Evolutionary conservation across 768 basidiomycete genomes (phyloP), one percentile per base, ranked within the genome.

Genomic region (Hygrophoropsis aurantiaca): DNA sequence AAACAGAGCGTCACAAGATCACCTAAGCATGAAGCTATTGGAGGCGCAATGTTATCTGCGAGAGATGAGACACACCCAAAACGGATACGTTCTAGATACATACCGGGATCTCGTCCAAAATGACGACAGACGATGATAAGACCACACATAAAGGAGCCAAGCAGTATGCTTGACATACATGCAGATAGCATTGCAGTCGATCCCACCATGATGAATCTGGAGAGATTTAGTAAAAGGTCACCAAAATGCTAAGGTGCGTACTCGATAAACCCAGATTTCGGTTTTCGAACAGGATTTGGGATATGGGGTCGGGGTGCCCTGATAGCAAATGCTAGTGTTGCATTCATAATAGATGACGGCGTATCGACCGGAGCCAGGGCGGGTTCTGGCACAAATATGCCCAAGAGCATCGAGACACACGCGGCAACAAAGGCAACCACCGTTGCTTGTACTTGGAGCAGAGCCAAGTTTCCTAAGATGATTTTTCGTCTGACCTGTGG

Each of bases 381-480:
- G 1, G 62, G 61, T 11, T 65, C 61, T 5, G 83, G 82, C 1
- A 89, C 67, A 32, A 84, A 58, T 2, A 83, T 60, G 15, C 92
- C 86, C 10, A 97, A 72, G 10, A 87, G 42, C 53, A 94, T 82
- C 10, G 87, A 79, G 5, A 94, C 71, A 44, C 81, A 78, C 0
- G 92, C 90, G 0, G 95, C 91, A 8, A 97, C 71, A 58, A 87
- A 87, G 1, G 93, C 91, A 19, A 98, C 91, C 0, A 88, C 79
- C 1, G 92, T 80, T 0, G 94, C 94, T 65, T 99, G 97, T 2
- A 98, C 89, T 62, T 97, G 95, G 0, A 99, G 79, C 10, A 97
- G 74, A 1, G 85, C 74, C 36, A 97, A 67, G 65, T 94, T 97
- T 34, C 94, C 94, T 3, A 81, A 49, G 26, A 99, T 76, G 50